Base-by-base conservation (phyloP, 2,329 filamentous ascomycete genomes). In the Furcasterigmium sp. region DNA sequence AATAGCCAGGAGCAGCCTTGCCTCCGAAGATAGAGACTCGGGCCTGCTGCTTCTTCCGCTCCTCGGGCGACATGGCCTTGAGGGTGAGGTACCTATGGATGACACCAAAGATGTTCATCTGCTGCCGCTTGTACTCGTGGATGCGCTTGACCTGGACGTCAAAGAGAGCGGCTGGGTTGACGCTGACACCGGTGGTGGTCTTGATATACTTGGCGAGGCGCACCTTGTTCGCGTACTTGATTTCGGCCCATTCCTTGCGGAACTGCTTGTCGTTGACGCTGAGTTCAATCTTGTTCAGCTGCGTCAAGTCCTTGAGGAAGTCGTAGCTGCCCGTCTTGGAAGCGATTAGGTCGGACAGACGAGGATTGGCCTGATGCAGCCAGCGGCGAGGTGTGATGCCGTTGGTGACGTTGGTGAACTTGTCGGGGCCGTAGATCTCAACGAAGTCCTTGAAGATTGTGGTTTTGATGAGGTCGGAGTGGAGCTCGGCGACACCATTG, bases 371-470 rank as follows among this genome's bases (percentile, higher is more conserved):
- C 66, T 98, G 93, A 70, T 98, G 91, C 45, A 98, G 75, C 93
- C 93, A 98, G 60, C 93, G 80, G 56, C 93, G 80, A 10, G 93
- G 93, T 1, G 93, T 98, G 61, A 98, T 94, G 46, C 93, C 93
- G 63, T 98, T 98, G 51, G 93, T 98, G 51, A 98, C 91, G 56
- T 98, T 98, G 45, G 88, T 95, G 67, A 98, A 98, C 66, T 96
- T 96, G 75, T 98, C 93, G 0, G 85, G 85, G 3, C 93, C 93
- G 56, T 93, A 98, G 51, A 98, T 88, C 55, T 82, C 78, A 46
- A 98, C 91, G 65, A 98, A 98, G 64, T 98, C 93, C 66, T 93
- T 96, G 81, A 98, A 97, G 54, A 98, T 95, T n/a, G 93, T 98
- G 0, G 91, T 94, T 73, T 93, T 93, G 73, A 98, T 95, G 46